Base-by-base conservation (phyloP, 345 rosid genomes). In the Linum usitatissimum region DNA sequence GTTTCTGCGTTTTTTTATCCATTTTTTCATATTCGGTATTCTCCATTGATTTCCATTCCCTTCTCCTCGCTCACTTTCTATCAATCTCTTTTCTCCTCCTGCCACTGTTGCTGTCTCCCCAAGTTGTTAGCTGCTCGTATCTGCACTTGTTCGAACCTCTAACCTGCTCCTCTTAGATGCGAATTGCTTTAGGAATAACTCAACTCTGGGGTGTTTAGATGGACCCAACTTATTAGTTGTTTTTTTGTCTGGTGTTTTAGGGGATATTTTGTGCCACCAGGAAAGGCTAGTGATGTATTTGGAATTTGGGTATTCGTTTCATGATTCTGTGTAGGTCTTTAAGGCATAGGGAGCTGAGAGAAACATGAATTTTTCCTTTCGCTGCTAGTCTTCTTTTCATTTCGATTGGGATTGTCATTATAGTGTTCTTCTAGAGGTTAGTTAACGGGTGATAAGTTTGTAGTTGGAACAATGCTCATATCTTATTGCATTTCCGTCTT, bases 71-170 rank as follows among this genome's bases (percentile, higher is more conserved):
- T n/a, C n/a, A n/a, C n/a, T n/a, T n/a, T n/a, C n/a, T n/a, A n/a
- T n/a, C n/a, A n/a, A n/a, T n/a, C n/a, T n/a, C n/a, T n/a, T n/a
- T n/a, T n/a, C n/a, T n/a, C n/a, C n/a, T n/a, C n/a, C n/a, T n/a
- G n/a, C n/a, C n/a, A n/a, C n/a, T n/a, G n/a, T n/a, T n/a, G n/a
- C n/a, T n/a, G n/a, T n/a, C n/a, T n/a, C n/a, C n/a, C n/a, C n/a
- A n/a, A n/a, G n/a, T n/a, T n/a, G n/a, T n/a, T n/a, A n/a, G n/a
- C 2, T 23, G 28, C 28, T 23, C 28, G 1, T 23, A 23, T 34
- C 63, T 68, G 70, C 57, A 68, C 36, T 66, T 15, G 28, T 30
- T 63, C 6, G 40, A 73, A 82, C 70, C 84, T 89, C 83, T 77
- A 75, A 68, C 68, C 67, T 57, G 30, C 31, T 68, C 28, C 55